Conservation (phyloP, 1,139 yeast species). For the Candida frijolesensis region DNA sequence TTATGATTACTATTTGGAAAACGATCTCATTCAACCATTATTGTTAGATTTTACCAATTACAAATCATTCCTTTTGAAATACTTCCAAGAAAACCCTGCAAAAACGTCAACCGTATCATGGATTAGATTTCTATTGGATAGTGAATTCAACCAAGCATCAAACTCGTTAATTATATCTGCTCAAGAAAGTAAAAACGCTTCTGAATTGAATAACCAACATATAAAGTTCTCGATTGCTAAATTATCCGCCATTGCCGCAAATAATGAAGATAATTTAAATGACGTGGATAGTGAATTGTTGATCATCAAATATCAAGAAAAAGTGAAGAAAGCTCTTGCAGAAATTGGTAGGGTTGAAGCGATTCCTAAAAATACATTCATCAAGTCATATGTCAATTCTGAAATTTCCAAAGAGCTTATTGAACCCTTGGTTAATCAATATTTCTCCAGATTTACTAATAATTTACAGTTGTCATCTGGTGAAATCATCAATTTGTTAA, state of each 20-base stretch:
- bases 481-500: conserved; percentile 60
- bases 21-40: conserved; percentile 55
- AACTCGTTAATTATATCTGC: conserved; percentile 46
- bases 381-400: conserved; percentile 34
- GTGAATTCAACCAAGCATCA: conserved; percentile 54
- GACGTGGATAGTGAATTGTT: conserved; percentile 15
- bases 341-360: conserved; percentile 24
- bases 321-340: conserved; percentile 3
- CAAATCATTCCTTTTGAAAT: conserved; percentile 51
- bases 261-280: conserved; percentile 8
- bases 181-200: conserved; percentile 27
- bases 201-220: conserved; percentile 50
- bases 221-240: conserved; percentile 74
- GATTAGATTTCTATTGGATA: conserved; percentile 65
- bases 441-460: conserved; percentile 25
- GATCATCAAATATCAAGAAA: conserved; percentile 13
- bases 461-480: conserved; percentile 43
- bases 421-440: conserved; percentile 13
- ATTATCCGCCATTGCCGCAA: conserved; percentile 44
- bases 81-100: conserved; percentile 48
- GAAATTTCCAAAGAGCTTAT: conserved; percentile 8
- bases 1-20: conserved; percentile 59
- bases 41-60: conserved; percentile 61
- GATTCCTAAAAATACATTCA: conserved; percentile 50
- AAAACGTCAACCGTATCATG: conserved; percentile 66